phyloP scores from a whole-genome alignment of 208 protist species.

The Acanthamoeba divionensis region DNA sequence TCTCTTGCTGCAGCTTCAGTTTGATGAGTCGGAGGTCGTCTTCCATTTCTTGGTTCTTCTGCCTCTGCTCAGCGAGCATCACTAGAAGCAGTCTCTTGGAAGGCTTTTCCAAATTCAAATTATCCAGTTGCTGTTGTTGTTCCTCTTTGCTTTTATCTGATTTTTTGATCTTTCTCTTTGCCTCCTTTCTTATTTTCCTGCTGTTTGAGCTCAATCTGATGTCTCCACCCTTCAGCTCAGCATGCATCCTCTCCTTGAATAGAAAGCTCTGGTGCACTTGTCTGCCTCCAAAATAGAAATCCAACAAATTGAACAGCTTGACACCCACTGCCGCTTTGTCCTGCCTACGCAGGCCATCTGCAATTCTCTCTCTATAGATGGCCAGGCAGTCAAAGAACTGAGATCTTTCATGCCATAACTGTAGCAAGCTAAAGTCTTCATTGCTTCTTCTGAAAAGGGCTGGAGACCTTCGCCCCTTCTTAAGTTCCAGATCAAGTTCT shows the following conservation, averaged over 20 bases:
- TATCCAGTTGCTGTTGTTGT: not conserved
- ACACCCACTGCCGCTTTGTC: not conserved
- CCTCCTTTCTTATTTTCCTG: not conserved
- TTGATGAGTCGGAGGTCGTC: constrained; percentile 41
- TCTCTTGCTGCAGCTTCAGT: constrained; percentile 15
- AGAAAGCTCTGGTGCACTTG: not conserved
- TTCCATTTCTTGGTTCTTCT: constrained; percentile 47
- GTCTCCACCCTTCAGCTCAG: not conserved
- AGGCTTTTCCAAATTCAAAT: not conserved
- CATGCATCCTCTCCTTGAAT: not conserved
- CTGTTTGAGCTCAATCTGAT: not conserved
- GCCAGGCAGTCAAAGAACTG: constrained; percentile 3
- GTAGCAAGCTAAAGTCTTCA: too few relatives aligned
- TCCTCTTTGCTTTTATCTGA: not conserved
- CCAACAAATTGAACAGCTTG: constrained; percentile 38
- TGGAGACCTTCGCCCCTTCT: not conserved
- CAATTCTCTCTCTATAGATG: not conserved
- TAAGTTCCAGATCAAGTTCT: not conserved
- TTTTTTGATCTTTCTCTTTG: not conserved
- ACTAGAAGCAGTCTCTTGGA: not conserved
- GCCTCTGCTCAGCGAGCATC: constrained; percentile 3
- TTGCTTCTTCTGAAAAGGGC: constrained; percentile 16
- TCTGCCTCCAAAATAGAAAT: not conserved
- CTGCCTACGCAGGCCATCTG: not conserved
- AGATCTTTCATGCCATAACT: not conserved